phyloP scores from a whole-genome alignment of 2,329 filamentous ascomycete species.

The Ilyonectria robusta region DNA sequence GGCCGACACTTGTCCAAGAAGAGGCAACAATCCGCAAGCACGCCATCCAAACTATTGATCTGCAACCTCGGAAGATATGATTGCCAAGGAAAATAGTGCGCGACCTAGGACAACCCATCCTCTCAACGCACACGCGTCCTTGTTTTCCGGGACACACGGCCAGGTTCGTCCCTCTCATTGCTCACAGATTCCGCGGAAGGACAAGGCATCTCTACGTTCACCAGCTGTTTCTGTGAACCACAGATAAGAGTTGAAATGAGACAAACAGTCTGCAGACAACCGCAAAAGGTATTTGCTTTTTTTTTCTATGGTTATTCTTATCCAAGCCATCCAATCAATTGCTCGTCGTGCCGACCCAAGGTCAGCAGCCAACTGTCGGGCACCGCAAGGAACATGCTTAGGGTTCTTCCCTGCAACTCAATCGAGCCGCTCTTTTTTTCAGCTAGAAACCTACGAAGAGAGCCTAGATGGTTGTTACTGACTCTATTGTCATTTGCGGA shows the following conservation, averaged over 20 bases:
- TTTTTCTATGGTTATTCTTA: too few relatives aligned
- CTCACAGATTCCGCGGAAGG: too few relatives aligned
- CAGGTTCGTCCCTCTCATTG: too few relatives aligned
- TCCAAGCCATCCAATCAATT: too few relatives aligned
- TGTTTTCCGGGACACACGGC: background rate
- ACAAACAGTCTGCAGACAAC: too few relatives aligned
- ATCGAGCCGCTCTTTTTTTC: background rate
- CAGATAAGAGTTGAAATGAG: too few relatives aligned
- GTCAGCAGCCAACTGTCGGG: too few relatives aligned
- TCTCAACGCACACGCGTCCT: background rate
- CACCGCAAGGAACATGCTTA: background rate
- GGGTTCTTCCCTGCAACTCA: background rate
- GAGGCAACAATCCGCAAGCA: background rate
- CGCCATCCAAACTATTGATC: background rate
- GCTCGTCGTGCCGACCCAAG: too few relatives aligned
- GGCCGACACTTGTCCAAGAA: background rate
- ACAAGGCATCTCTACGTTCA: too few relatives aligned
- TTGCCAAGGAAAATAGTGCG: background rate
- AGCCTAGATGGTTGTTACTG: conserved; percentile 19
- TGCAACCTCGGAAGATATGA: background rate
- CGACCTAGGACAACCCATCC: background rate
- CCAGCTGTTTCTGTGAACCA: too few relatives aligned
- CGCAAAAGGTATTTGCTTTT: too few relatives aligned
- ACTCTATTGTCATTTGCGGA: conserved; percentile 13
- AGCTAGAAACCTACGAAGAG: conserved; percentile 16